These are phyloP conservation scores for Pleomassaria siparia DNA, from an alignment of 2,329 filamentous ascomycete species.

Conservation along the genomic window DNA sequence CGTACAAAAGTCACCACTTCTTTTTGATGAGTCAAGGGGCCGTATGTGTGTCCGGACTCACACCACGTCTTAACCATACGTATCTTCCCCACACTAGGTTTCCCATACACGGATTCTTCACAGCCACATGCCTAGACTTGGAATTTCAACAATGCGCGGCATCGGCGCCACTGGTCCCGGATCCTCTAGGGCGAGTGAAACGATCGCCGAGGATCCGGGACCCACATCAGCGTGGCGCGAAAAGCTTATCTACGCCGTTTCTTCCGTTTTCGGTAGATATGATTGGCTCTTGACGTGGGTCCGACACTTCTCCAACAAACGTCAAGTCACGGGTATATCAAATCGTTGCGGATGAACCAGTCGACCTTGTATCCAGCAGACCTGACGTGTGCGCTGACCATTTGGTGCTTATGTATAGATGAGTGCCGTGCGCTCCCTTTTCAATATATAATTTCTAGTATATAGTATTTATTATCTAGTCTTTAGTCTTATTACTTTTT, in stretches of 20 bases:
- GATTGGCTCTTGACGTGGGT: neutral
- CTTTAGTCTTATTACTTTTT: neutral
- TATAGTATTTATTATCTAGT: neutral
- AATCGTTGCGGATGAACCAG: neutral
- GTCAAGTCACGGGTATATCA: constrained; percentile 2
- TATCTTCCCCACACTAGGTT: neutral
- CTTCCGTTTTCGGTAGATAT: neutral
- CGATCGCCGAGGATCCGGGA: constrained; percentile 1
- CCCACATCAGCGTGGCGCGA: neutral
- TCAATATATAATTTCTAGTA: neutral
- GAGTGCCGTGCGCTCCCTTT: neutral
- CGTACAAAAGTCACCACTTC: too few relatives aligned
- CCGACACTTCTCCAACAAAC: too few relatives aligned
- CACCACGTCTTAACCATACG: neutral
- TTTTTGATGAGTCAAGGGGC: too few relatives aligned
- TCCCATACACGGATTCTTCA: neutral
- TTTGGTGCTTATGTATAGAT: neutral
- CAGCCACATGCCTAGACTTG: constrained; percentile 1
- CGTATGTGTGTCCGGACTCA: neutral
- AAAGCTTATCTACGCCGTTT: neutral
- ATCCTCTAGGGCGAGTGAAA: neutral
- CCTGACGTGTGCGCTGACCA: neutral
- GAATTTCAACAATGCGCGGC: neutral
- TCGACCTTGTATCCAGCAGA: neutral
- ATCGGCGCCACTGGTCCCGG: neutral